Base-by-base conservation (phyloP, 345 rosid species). In the Salix suchowensis region DNA sequence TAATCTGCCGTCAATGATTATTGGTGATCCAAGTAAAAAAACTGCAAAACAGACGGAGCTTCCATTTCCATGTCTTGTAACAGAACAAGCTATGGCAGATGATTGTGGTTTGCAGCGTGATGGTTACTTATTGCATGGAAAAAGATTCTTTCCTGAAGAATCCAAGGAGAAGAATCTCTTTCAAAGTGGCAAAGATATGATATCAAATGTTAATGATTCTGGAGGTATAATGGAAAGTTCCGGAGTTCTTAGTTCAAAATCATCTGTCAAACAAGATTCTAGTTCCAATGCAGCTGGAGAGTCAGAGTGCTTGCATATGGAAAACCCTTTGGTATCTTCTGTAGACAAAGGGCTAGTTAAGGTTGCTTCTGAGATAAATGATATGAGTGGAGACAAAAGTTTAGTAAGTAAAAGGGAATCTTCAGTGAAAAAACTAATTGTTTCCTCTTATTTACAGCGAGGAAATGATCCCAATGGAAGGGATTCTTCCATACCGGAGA, bases 331-430 rank as follows among this genome's bases (percentile, higher is more conserved):
- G 36, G 65, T 55, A 30, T 76, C 70, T 73, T 67, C 70, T 67
- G 37, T 71, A 48, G 71, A 74, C 15, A 58, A 62, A 34, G 67
- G 52, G 40, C 82, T 74, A 79, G 79, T 67, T 84, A 68, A 78
- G 65, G 78, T 36, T 76, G 81, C 77, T 77, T 78, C 76, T 73
- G 80, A 39, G 67, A 37, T 81, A 81, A 75, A 67, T 75, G 78
- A 79, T 64, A 40, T 40, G 62, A 80, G 44, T 58, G 76, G 73
- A 73, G 79, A 61, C 6, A 76, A 74, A 72, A 39, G 37, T 76
- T 34, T 37, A 5, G 77, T 65, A 71, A 79, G 72, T 37, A 72
- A 68, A 65, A 77, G 7, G 46, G 21, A 40, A 79, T 50, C 48
- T 11, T 74, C 71, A 4, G 60, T 32, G n/a, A 67, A 54, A 61